Percentiles rank a stretch among this genome's conserved stretches.
Conservation (phyloP, 805 yeast genomes). For the Candida pseudoglaebosa region DNA sequence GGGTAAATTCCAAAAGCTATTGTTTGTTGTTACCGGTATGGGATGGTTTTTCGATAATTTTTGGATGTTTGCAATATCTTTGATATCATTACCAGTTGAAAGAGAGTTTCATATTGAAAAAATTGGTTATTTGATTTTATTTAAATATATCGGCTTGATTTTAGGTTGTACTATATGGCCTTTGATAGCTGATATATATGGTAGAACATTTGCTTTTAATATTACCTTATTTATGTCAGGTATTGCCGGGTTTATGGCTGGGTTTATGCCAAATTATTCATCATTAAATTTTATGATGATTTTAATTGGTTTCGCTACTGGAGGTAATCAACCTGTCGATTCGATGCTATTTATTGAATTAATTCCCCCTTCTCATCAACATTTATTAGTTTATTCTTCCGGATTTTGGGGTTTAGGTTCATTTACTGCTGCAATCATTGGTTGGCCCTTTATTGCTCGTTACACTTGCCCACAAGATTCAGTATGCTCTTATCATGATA, state of each 20-base stretch:
- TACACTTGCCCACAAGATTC: slow-evolving; percentile 33
- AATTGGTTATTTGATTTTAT: slow-evolving; percentile 9
- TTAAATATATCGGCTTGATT: slow-evolving; percentile 26
- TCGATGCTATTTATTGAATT: slow-evolving; percentile 13
- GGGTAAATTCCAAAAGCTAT: slow-evolving; percentile 34
- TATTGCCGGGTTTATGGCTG: slow-evolving; percentile 11
- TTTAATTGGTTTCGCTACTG: slow-evolving; percentile 12
- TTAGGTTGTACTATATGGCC: slow-evolving; percentile 13
- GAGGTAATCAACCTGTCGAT: slow-evolving; percentile 15
- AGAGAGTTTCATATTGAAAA: slow-evolving; percentile 8
- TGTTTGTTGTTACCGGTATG: slow-evolving; percentile 45
- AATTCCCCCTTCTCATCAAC: slow-evolving; percentile 11
- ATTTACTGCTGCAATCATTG: slow-evolving; percentile 41
- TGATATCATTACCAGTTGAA: slow-evolving; percentile 9
- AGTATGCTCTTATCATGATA: slow-evolving; percentile 37
- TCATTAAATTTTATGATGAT: slow-evolving; percentile 12
- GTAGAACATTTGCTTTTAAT: slow-evolving; percentile 13
- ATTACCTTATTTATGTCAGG: slow-evolving; percentile 11
- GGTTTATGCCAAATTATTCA: slow-evolving; percentile 13
- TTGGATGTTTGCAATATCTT: slow-evolving; percentile 11
- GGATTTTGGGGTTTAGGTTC: slow-evolving; percentile 58
- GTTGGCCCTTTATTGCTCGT: slow-evolving; percentile 50
- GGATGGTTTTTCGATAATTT: slow-evolving; percentile 44
- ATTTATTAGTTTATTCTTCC: slow-evolving; percentile 23
- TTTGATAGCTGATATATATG: slow-evolving; percentile 12